Evolutionary conservation across 1,284 basidiomycete species (phyloP), one percentile per base, ranked within the genome.

Genomic region (Amylostereum areolatum): DNA sequence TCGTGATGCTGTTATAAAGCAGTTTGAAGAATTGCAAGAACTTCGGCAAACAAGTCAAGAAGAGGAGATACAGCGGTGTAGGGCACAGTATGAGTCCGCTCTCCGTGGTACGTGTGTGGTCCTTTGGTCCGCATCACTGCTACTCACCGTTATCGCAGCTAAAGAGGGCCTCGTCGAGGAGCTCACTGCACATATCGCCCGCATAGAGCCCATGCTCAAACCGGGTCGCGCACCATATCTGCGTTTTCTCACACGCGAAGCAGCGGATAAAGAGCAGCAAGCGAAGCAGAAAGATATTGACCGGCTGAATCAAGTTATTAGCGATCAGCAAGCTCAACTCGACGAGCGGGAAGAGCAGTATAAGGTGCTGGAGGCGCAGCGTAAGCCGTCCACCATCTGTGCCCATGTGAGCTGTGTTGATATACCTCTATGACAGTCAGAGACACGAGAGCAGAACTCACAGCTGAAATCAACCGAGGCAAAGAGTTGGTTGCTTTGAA

Each of bases 161-260:
- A 43, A 81, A 57, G 77, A 84, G 40, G 62, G 67, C 25, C 65
- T 81, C 12, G 76, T 85, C 52, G 67, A 77, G 44, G 77, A 81
- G 52, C 67, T 85, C n/a, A 78, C 72, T 10, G 66, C 69, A 8
- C 73, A 80, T 55, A 61, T 85, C 3, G 67, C 75, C 7, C 73
- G 71, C 40, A 68, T 77, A 40, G 75, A 83, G 52, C 74, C 78
- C 2, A 65, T 84, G 25, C 67, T 77, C 31, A 67, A 67, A 42
- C 65, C 73, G 2, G 76, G 73, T 29, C 74, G 74, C 54, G 69
- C 66, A 41, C 72, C 74, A 1, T 70, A 76, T 5, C 67, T 85
- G 30, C 80, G 83, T 54, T 74, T 90, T 51, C 64, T 90, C 11
- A 86, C 85, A 5, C 78, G 84, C 46, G 85, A 88, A 55, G 77